These are phyloP conservation scores for Russula emetica DNA, from an alignment of 768 basidiomycete genomes.

Conservation along the genomic window DNA sequence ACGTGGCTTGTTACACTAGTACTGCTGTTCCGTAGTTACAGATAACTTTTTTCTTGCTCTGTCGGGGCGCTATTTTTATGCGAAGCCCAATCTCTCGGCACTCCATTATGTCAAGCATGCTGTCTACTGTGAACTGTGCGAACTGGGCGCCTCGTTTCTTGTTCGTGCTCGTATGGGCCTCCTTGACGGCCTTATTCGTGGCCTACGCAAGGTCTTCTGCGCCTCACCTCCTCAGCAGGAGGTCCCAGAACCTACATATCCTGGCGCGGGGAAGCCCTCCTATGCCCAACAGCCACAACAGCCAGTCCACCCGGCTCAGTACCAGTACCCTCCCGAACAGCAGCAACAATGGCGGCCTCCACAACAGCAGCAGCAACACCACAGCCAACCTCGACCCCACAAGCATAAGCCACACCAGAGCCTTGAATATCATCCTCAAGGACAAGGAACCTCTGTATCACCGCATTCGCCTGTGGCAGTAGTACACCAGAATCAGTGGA, in stretches of 20 bases:
- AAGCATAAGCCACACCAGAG: constrained; percentile 27
- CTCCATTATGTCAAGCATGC: not conserved
- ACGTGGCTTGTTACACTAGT: not conserved
- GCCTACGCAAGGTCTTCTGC: constrained; percentile 16
- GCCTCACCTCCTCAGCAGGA: constrained; percentile 1
- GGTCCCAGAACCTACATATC: constrained; percentile 1
- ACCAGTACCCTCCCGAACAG: constrained; percentile 16
- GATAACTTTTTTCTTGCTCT: not conserved
- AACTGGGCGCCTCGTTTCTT: not conserved
- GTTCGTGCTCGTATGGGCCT: constrained; percentile 11
- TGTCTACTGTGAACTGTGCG: not conserved
- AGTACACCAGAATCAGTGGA: constrained; percentile 6
- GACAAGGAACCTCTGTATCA: not conserved
- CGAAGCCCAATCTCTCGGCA: not conserved
- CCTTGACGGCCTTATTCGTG: constrained; percentile 9
- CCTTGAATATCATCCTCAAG: constrained; percentile 26
- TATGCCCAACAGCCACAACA: constrained; percentile 24
- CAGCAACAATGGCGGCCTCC: constrained; percentile 25
- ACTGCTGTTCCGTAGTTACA: not conserved
- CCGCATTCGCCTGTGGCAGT: not conserved
- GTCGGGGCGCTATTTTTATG: too few relatives aligned
- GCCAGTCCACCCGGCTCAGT: constrained; percentile 2
- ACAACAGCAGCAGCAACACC: constrained; percentile 20
- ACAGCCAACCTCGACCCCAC: constrained; percentile 23
- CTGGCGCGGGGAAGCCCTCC: constrained; percentile 3